These are phyloP conservation scores for Ceratobasidium sp. DNA, from an alignment of 1,284 basidiomycete genomes.

Conservation along the genomic window DNA sequence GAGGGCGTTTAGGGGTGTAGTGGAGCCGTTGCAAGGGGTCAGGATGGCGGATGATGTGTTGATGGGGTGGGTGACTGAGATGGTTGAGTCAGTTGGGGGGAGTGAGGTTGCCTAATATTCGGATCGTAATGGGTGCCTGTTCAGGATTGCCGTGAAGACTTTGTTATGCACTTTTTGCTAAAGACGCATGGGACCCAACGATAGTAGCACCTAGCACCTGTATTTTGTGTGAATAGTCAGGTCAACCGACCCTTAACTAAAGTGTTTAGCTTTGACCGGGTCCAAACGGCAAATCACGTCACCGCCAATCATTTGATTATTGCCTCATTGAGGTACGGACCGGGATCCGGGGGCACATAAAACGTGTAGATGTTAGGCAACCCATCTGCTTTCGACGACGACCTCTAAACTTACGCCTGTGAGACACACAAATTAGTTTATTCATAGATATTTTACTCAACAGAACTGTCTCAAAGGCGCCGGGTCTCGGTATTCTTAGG, in stretches of 20 bases:
- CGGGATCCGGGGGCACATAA: neutral
- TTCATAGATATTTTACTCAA: neutral
- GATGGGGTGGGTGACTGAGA: conserved; percentile 82
- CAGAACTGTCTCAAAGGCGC: neutral
- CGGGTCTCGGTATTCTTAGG: neutral
- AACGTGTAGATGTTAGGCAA: neutral
- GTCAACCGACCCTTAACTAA: no score
- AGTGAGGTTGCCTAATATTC: conserved; percentile 19
- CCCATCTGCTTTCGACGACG: neutral
- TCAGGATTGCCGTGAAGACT: neutral
- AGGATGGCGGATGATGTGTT: conserved; percentile 76
- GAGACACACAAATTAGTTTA: neutral
- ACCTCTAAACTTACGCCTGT: neutral
- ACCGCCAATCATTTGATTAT: neutral
- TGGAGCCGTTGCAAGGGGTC: conserved; percentile 73
- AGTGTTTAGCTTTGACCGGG: no score
- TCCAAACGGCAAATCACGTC: neutral
- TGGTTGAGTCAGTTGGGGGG: conserved; percentile 65
- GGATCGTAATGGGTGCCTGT: neutral
- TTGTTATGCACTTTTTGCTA: no score
- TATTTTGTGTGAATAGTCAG: no score
- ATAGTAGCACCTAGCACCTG: no score
- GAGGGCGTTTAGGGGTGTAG: conserved; percentile 74
- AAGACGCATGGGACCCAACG: no score
- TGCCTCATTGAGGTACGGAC: neutral